Evolutionary conservation across 2,329 filamentous ascomycete genomes (phyloP).

Genomic region (Cercospora sp.): DNA sequence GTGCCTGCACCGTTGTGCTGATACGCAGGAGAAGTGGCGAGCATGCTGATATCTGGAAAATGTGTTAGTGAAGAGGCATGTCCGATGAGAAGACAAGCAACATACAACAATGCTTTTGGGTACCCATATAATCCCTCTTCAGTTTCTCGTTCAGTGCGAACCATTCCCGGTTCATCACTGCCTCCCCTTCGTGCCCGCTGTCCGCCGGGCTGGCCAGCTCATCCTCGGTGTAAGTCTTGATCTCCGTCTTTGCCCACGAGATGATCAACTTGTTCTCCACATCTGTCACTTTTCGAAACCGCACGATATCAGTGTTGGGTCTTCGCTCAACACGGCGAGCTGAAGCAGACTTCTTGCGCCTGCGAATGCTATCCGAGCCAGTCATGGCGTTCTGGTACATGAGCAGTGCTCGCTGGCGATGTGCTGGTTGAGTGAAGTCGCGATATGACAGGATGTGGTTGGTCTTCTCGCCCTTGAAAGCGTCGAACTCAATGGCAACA

Average conservation of each 20-base stretch:
- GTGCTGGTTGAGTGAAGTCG: constrained; percentile 31
- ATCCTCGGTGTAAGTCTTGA: constrained; percentile 31
- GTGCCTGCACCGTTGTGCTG: constrained; percentile 46
- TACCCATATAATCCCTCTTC: constrained; percentile 34
- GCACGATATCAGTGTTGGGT: constrained; percentile 15
- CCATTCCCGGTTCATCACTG: constrained; percentile 39
- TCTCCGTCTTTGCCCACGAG: constrained; percentile 37
- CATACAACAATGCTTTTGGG: constrained; percentile 34
- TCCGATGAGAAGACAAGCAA: not conserved
- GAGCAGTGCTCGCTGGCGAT: constrained; percentile 32
- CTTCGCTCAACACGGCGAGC: constrained; percentile 12
- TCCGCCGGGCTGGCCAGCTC: constrained; percentile 35
- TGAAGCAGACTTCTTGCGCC: constrained; percentile 18
- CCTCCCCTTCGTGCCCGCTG: constrained; percentile 35
- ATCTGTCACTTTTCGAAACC: constrained; percentile 37
- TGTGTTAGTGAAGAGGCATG: not conserved
- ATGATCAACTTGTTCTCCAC: constrained; percentile 32
- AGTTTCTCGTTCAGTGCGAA: constrained; percentile 37
- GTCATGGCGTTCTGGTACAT: constrained; percentile 26
- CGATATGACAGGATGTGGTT: constrained; percentile 39
- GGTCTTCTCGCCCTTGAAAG: constrained; percentile 36
- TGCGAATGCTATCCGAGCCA: constrained; percentile 12
- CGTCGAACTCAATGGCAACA: constrained; percentile 47
- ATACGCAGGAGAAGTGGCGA: constrained; percentile 45
- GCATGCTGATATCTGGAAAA: constrained; percentile 37